phyloP scores from a whole-genome alignment of 371 early-diverging fungal genomes.

The Mortierella sp. region DNA sequence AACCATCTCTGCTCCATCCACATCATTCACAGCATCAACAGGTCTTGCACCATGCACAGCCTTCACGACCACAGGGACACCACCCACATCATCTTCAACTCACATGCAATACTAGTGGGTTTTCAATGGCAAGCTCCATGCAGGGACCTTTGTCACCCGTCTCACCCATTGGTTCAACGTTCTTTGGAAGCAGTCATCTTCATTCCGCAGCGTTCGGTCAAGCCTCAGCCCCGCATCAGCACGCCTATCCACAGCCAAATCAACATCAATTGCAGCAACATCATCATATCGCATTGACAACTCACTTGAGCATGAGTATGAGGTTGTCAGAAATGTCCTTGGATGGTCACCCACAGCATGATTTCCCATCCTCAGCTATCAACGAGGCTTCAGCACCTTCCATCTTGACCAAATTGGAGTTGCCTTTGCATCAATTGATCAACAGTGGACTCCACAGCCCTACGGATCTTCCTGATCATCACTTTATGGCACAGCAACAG shows the following conservation, averaged over 20 bases:
- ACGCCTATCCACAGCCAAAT: conserved; percentile 13
- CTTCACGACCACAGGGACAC: conserved; percentile 10
- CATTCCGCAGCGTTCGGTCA: conserved; percentile 13
- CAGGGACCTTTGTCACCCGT: conserved; percentile 45
- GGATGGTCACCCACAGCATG: neutral
- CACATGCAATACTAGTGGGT: conserved; percentile 35
- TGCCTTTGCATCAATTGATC: conserved; percentile 31
- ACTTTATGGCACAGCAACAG: conserved; percentile 14
- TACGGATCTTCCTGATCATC: conserved; percentile 28
- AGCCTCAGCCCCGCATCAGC: conserved; percentile 12
- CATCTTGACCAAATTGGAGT: conserved; percentile 29
- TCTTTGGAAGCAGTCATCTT: conserved; percentile 30
- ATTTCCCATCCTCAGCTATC: conserved; percentile 7
- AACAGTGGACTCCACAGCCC: conserved; percentile 28
- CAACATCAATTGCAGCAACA: conserved; percentile 46
- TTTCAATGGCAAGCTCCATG: conserved; percentile 18
- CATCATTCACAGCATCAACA: conserved; percentile 23
- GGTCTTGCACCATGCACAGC: conserved; percentile 3
- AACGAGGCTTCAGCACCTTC: conserved; percentile 6
- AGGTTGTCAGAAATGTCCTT: conserved; percentile 32
- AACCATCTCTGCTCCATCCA: conserved; percentile 13
- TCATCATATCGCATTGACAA: conserved; percentile 24
- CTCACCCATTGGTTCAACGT: conserved; percentile 42
- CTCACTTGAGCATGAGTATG: conserved; percentile 43
- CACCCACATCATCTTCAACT: conserved; percentile 31